Evolutionary conservation across 768 basidiomycete species (phyloP).

Genomic region (Lactarius indigo): DNA sequence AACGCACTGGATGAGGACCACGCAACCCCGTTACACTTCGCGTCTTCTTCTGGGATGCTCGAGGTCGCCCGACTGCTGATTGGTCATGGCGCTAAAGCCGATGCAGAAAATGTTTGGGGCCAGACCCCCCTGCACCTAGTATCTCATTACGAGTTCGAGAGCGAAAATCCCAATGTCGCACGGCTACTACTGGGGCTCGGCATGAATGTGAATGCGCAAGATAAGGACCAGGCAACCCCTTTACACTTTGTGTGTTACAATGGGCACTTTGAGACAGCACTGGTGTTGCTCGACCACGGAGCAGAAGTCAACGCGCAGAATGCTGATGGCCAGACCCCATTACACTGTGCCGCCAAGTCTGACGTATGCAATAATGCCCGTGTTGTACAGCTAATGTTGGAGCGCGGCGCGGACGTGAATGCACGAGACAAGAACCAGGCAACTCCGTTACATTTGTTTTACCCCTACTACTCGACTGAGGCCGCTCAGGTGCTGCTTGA

Average conservation of each 20-base stretch:
- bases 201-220: neutral
- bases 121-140: neutral
- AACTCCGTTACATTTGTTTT: neutral
- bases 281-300: neutral
- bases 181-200: neutral
- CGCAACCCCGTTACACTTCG: neutral
- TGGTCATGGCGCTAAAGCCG: neutral
- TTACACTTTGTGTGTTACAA: neutral
- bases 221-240: neutral
- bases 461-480: neutral
- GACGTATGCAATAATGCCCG: too few relatives aligned
- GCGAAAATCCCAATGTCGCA: neutral
- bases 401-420: too few relatives aligned
- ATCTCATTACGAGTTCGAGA: neutral
- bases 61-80: neutral
- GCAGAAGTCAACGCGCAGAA: too few relatives aligned
- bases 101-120: neutral
- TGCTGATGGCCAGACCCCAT: too few relatives aligned
- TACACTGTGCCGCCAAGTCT: too few relatives aligned
- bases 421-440: neutral
- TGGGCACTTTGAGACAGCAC: neutral
- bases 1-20: neutral
- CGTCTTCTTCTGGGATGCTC: neutral
- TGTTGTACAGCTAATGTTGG: too few relatives aligned
- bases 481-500: neutral